Percentiles rank a stretch among this genome's conserved stretches.
Conservation (phyloP, 2,329 filamentous ascomycete genomes). For the Didymella glomerata region DNA sequence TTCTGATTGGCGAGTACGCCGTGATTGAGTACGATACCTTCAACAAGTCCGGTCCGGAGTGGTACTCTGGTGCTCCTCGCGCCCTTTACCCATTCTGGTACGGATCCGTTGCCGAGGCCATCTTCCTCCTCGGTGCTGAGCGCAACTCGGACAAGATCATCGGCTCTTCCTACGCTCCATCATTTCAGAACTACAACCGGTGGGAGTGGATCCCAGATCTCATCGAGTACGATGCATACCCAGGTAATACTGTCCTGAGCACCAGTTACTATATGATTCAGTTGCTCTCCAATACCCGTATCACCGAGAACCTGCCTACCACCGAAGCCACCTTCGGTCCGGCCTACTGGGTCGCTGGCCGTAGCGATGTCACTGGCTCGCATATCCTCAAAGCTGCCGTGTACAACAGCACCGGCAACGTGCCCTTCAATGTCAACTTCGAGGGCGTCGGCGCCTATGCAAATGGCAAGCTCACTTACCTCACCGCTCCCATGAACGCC, state of each 20-base stretch:
- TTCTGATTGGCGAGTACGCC: not conserved
- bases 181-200: conserved; percentile 8
- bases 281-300: not conserved
- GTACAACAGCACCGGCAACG: conserved; percentile 3
- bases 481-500: not conserved
- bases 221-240: conserved; percentile 1
- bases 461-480: not conserved
- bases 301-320: conserved; percentile 4
- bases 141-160: conserved; percentile 6
- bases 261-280: not conserved
- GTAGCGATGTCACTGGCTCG: conserved; percentile 5
- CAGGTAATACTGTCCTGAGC: not conserved
- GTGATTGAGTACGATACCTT: not conserved
- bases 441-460: not conserved
- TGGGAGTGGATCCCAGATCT: conserved; percentile 6
- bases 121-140: conserved; percentile 6
- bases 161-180: conserved; percentile 2
- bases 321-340: conserved; percentile 4
- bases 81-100: conserved; percentile 5
- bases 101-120: conserved; percentile 2
- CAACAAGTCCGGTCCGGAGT: not conserved
- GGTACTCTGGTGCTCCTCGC: not conserved
- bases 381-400: conserved; percentile 4
- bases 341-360: conserved; percentile 3
- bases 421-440: not conserved